Evolutionary conservation across 805 yeast species (phyloP).

Genomic region (Candida railenensis): DNA sequence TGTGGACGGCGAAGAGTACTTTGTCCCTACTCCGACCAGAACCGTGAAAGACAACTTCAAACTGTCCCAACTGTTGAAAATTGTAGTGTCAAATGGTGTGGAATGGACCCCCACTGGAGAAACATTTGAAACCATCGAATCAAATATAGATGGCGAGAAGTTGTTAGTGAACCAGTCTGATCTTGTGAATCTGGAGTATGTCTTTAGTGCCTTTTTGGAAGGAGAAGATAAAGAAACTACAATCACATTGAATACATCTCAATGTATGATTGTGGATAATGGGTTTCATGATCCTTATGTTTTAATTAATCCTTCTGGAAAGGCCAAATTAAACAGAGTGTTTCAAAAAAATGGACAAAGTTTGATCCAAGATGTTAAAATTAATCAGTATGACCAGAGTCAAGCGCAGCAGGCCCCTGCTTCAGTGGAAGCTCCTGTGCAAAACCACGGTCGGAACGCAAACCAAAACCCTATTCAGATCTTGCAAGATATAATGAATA

Average conservation of each 20-base stretch:
- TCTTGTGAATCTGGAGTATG: constrained; percentile 23
- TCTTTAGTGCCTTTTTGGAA: constrained; percentile 14
- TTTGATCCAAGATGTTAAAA: constrained; percentile 24
- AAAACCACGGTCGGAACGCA: no score
- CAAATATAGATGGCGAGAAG: constrained; percentile 9
- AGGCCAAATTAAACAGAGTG: constrained; percentile 21
- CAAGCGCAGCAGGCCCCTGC: neutral
- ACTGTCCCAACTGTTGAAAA: constrained; percentile 20
- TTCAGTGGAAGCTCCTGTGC: no score
- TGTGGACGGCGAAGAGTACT: neutral
- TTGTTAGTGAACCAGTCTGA: constrained; percentile 28
- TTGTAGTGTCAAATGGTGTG: constrained; percentile 17
- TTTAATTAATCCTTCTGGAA: constrained; percentile 36
- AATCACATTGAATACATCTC: constrained; percentile 33
- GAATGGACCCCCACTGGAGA: constrained; percentile 27
- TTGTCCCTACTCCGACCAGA: neutral
- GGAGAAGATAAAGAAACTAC: constrained; percentile 10
- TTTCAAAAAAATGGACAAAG: constrained; percentile 12
- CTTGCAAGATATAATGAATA: neutral
- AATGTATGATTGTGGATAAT: constrained; percentile 41
- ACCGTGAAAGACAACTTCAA: neutral
- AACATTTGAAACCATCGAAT: constrained; percentile 19
- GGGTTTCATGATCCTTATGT: constrained; percentile 35
- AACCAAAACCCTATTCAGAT: neutral
- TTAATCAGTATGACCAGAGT: neutral